These are phyloP conservation scores for Picochlorum sp. DNA, from an alignment of 139 green algal species.

Conservation along the genomic window DNA sequence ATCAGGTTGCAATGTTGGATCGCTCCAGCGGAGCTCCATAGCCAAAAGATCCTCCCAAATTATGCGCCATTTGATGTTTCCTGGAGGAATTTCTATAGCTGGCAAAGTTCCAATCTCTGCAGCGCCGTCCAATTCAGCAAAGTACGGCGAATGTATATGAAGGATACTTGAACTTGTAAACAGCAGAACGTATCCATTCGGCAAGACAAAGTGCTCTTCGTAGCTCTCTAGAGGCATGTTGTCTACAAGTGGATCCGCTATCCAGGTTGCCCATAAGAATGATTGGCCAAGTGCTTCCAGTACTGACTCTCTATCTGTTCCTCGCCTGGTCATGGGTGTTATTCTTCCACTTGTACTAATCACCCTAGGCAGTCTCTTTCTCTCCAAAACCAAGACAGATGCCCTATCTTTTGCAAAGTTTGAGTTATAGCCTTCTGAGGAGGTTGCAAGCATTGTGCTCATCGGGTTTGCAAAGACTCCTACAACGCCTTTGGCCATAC, in stretches of 20 bases:
- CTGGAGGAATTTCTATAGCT: constrained; percentile 18
- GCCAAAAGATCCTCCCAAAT: constrained; percentile 50
- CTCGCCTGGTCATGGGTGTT: constrained; percentile 36
- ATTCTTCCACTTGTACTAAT: constrained; percentile 68
- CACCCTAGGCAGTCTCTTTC: constrained; percentile 52
- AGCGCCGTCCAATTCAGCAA: constrained; percentile 45
- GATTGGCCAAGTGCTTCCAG: constrained; percentile 55
- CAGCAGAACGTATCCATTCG: constrained; percentile 49
- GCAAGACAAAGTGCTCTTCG: constrained; percentile 74
- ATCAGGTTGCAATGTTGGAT: constrained; percentile 29
- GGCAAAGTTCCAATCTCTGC: constrained; percentile 16
- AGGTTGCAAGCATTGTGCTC: constrained; percentile 59
- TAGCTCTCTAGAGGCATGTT: constrained; percentile 38
- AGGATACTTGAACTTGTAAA: constrained; percentile 60
- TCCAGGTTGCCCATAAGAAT: constrained; percentile 35
- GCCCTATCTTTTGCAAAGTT: constrained; percentile 31
- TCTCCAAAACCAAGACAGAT: constrained; percentile 28
- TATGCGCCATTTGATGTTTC: constrained; percentile 32
- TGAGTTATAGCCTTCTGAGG: constrained; percentile 62
- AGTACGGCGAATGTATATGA: constrained; percentile 52
- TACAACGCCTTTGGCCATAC: constrained; percentile 67
- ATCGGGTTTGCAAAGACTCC: constrained; percentile 67
- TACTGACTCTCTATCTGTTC: constrained; percentile 11
- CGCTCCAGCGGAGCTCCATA: constrained; percentile 35
- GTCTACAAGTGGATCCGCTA: constrained; percentile 1